A percentile compares a stretch with the other conserved stretches of the same genome.
Evolutionary conservation across 495 filamentous ascomycete species (phyloP).

Genomic region (Penicillium cataractarum): DNA sequence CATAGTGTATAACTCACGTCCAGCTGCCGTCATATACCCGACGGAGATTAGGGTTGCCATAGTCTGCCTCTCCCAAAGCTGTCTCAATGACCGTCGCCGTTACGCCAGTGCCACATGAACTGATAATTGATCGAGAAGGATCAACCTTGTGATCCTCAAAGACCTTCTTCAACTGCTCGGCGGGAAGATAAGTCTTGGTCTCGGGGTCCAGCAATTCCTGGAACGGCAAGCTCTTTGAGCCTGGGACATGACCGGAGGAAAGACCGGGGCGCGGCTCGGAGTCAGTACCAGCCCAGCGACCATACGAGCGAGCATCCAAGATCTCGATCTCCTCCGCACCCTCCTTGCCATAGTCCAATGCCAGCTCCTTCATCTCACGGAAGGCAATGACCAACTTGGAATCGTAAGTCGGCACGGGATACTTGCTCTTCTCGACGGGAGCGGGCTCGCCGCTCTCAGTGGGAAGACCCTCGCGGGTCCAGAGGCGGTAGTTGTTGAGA

Average conservation of each 20-base stretch:
- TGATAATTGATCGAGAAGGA: constrained; percentile 82
- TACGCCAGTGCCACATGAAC: constrained; percentile 89
- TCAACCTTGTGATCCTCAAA: constrained; percentile 79
- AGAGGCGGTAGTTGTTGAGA: constrained; percentile 90
- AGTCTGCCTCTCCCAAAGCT: constrained; percentile 78
- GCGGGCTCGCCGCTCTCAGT: constrained; percentile 76
- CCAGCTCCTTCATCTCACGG: constrained; percentile 78
- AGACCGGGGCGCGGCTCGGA: constrained; percentile 87
- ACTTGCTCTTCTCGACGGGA: constrained; percentile 57
- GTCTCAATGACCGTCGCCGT: constrained; percentile 93
- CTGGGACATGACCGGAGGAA: constrained; percentile 90
- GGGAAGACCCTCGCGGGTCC: constrained; percentile 80
- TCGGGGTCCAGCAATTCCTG: constrained; percentile 77
- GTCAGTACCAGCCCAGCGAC: constrained; percentile 79
- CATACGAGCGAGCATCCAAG: constrained; percentile 81
- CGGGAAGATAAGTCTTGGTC: constrained; percentile 77
- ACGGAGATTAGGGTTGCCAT: constrained; percentile 65
- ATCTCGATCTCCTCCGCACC: constrained; percentile 82
- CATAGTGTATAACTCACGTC: constrained; percentile 71
- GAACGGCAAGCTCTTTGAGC: constrained; percentile 82
- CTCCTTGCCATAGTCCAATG: constrained; percentile 74
- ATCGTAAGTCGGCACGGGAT: constrained; percentile 58
- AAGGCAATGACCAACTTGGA: constrained; percentile 65
- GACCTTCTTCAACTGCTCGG: constrained; percentile 70
- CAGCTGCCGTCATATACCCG: constrained; percentile 95